A percentile compares a stretch with the other conserved stretches of the same genome.
Conservation (phyloP, 75 land plant genomes). For the Pinus tabuliformis region DNA sequence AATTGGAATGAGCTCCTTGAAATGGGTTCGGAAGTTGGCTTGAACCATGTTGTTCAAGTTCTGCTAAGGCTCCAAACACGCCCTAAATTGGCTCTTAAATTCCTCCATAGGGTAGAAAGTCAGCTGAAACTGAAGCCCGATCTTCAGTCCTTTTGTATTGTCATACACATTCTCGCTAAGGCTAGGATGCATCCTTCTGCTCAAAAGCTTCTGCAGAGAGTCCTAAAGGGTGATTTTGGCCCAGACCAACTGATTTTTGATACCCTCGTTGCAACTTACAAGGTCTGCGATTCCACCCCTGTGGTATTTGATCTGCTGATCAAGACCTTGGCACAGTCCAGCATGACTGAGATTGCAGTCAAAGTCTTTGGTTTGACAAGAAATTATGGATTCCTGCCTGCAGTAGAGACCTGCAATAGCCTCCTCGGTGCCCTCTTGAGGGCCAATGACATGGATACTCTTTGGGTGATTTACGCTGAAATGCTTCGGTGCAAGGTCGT, state of each 20-base stretch:
- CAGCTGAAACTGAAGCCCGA: neutral
- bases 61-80: neutral
- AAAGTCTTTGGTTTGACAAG: conserved; percentile 26
- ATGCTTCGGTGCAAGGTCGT: conserved; percentile 43
- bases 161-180: neutral
- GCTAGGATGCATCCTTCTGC: neutral
- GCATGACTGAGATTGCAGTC: conserved; percentile 18
- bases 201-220: conserved; percentile 1
- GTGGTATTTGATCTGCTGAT: conserved; percentile 9
- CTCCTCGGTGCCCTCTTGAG: conserved; percentile 32
- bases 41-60: conserved; percentile 2
- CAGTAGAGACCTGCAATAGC: conserved; percentile 39
- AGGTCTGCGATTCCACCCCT: neutral
- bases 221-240: neutral
- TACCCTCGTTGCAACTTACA: neutral
- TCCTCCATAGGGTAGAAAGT: neutral
- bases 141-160: conserved; percentile 5
- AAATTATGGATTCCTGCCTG: conserved; percentile 26
- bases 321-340: conserved; percentile 16
- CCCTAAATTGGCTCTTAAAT: neutral
- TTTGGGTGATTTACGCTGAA: conserved; percentile 57
- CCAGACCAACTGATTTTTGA: neutral
- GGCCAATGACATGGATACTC: conserved; percentile 16
- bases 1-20: neutral
- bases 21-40: neutral